phyloP scores from a whole-genome alignment of 129 eudicot genomes.

The Escallonia herrerae region DNA sequence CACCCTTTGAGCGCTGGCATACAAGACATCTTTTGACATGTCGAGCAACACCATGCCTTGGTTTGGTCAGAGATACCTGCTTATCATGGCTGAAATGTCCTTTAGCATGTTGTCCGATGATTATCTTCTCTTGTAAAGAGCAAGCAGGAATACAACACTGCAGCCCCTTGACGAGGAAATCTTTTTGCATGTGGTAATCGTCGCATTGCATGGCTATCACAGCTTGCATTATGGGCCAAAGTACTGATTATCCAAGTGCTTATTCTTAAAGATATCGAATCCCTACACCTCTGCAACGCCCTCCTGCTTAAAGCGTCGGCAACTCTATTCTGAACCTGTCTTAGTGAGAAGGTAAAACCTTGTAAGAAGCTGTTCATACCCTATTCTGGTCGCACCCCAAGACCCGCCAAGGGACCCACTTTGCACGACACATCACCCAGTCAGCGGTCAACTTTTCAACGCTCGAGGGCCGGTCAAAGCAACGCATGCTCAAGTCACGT shows the following conservation, averaged over 20 bases:
- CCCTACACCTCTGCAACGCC: neutral
- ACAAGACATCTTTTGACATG: neutral
- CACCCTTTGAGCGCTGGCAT: neutral
- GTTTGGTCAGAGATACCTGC: neutral
- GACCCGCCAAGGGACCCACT: too few relatives aligned
- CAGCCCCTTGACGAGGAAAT: neutral
- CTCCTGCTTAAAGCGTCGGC: conserved; percentile 5
- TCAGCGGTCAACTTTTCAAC: too few relatives aligned
- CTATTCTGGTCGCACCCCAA: too few relatives aligned
- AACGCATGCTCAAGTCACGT: too few relatives aligned
- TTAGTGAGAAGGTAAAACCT: neutral
- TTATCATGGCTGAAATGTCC: neutral
- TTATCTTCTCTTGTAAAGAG: neutral
- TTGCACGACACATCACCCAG: too few relatives aligned
- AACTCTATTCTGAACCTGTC: neutral
- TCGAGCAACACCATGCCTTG: neutral
- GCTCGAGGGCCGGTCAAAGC: too few relatives aligned
- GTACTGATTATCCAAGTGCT: neutral
- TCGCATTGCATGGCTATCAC: neutral
- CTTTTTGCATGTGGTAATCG: neutral
- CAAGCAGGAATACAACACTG: neutral
- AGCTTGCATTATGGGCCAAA: neutral
- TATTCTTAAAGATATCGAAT: too few relatives aligned
- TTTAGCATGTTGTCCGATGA: neutral
- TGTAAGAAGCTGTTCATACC: neutral